Evolutionary conservation across 1,284 basidiomycete species (phyloP).

Genomic region (Ceratobasidium sp.): DNA sequence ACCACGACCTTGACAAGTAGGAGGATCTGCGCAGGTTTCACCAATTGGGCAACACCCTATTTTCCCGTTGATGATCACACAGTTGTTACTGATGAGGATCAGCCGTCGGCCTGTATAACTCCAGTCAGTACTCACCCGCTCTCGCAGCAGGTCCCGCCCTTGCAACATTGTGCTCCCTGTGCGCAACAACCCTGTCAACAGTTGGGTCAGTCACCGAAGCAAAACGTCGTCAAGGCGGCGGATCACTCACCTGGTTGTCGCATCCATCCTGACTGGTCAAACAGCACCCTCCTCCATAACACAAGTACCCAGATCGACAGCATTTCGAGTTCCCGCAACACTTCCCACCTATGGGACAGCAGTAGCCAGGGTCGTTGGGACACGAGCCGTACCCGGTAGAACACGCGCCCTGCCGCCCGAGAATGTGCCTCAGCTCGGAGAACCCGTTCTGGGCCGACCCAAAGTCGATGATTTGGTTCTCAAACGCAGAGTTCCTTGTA

Average conservation of each 20-base stretch:
- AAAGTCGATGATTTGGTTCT: conserved; percentile 27
- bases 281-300: conserved; percentile 17
- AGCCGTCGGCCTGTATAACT: not conserved
- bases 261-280: not conserved
- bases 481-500: not conserved
- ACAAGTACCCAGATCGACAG: conserved; percentile 2
- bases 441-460: conserved; percentile 34
- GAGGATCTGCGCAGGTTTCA: conserved; percentile 12
- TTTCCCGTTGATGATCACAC: conserved; percentile 27
- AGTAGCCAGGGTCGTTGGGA: conserved; percentile 13
- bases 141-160: conserved; percentile 22
- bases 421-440: conserved; percentile 13
- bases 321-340: conserved; percentile 11
- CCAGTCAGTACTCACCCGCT: not conserved
- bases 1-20: not conserved
- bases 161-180: conserved; percentile 24
- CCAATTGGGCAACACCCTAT: conserved; percentile 32
- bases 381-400: conserved; percentile 8
- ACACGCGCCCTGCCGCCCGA: not conserved
- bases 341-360: conserved; percentile 21
- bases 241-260: conserved; percentile 11
- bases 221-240: not conserved
- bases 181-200: conserved; percentile 25
- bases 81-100: conserved; percentile 7
- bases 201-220: not conserved